Conservation (phyloP, 306 rosid species). For the Castanea crenata region DNA sequence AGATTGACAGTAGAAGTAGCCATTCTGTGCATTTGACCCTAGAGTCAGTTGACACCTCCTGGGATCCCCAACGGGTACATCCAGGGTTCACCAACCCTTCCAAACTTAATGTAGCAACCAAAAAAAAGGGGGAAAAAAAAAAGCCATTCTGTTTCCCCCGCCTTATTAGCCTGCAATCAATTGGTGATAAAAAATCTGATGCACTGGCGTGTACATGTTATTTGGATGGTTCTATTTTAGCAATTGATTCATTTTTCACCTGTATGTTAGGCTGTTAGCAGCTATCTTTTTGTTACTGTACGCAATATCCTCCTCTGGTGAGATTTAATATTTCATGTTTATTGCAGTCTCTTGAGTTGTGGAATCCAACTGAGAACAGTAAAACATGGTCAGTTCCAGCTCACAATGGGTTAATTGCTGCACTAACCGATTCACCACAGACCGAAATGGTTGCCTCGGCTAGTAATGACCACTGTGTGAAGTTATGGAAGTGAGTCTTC, state of each 20-base stretch:
- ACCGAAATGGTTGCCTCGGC: slow-evolving; percentile 55
- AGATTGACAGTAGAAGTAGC: neutral
- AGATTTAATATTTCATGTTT: neutral
- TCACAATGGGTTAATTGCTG: slow-evolving; percentile 48
- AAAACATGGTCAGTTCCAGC: slow-evolving; percentile 36
- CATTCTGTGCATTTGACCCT: neutral
- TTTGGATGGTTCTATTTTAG: neutral
- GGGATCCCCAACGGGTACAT: too few species aligned
- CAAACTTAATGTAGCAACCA: too few species aligned
- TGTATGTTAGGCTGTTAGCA: neutral
- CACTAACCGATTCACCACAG: slow-evolving; percentile 35
- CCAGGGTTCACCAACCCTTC: too few species aligned
- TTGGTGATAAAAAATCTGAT: too few species aligned
- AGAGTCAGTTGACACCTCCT: too few species aligned
- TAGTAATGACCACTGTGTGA: slow-evolving; percentile 55
- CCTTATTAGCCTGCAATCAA: neutral
- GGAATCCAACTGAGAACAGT: slow-evolving; percentile 41
- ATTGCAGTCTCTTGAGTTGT: slow-evolving; percentile 50
- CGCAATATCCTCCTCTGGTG: neutral
- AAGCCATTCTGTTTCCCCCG: neutral
- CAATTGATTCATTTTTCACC: neutral
- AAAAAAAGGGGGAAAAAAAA: too few species aligned
- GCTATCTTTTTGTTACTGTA: neutral
- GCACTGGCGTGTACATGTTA: neutral
- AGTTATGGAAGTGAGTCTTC: slow-evolving; percentile 55